phyloP scores from a whole-genome alignment of 805 yeast genomes.

The Candida nitratophila region DNA sequence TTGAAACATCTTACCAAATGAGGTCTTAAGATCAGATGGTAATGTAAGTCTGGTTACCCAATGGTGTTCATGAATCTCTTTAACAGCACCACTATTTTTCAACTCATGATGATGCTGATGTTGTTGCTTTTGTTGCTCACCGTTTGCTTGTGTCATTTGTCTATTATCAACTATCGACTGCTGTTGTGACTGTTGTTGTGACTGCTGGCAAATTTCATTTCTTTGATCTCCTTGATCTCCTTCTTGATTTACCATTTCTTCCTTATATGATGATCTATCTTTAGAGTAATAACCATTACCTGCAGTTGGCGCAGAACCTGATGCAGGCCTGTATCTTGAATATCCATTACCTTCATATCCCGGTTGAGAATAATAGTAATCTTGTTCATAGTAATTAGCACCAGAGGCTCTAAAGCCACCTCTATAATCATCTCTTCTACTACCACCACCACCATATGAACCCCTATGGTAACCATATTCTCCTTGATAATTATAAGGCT shows the following conservation, averaged over 20 bases:
- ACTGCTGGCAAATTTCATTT: no score
- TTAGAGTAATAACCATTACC: neutral
- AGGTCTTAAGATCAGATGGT: conserved; percentile 12
- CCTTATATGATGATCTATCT: neutral
- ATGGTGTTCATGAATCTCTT: conserved; percentile 16
- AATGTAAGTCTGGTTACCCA: conserved; percentile 22
- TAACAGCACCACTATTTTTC: no score
- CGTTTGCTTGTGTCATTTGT: no score
- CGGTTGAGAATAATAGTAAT: neutral
- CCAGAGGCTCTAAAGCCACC: neutral
- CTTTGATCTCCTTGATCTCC: neutral
- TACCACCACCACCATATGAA: neutral
- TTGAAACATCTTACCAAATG: conserved; percentile 11
- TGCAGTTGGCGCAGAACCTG: neutral
- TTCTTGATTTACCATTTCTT: neutral
- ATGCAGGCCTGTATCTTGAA: neutral
- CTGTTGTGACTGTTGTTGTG: neutral
- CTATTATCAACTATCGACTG: no score
- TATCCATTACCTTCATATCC: neutral
- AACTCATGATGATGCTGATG: no score
- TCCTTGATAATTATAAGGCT: neutral
- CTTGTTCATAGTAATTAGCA: neutral
- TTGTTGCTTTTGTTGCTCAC: no score
- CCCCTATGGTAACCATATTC: neutral
- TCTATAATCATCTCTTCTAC: neutral